Base-by-base conservation (phyloP, 768 basidiomycete species). In the Pholiota molesta region DNA sequence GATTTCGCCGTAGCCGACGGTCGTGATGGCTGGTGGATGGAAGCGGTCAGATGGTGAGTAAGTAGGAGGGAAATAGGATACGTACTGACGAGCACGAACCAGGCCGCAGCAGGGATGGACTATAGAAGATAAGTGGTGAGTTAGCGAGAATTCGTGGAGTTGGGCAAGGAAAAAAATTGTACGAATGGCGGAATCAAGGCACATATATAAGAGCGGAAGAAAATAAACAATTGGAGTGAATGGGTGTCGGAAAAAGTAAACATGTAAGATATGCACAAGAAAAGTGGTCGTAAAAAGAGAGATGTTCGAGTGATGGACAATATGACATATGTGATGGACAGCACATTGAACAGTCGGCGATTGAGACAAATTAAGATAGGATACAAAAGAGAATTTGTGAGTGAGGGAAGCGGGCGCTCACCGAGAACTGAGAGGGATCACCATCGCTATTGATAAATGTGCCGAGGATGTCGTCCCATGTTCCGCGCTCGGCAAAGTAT, bases 1-100 rank as follows among this genome's bases (percentile, higher is more conserved):
- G 57, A 95, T 92, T 73, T 97, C 95, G 39, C 95, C 95, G 67
- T 95, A 97, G 13, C 95, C 93, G 1, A 94, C 92, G 0, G 94
- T 95, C 2, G 90, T 91, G 64, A 95, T 95, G 0, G 94, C 42
- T 44, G 9, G n/a, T 44, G 42, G 8, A 44, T 10, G 10, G 35
- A 10, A 13, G 35, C 1, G 9, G 16, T 21, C 3, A 44, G 17
- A n/a, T 1, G 9, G 42, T 0, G 7, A 6, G 2, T 19, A 21
- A 44, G 8, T 19, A n/a, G 17, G 17, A 2, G 42, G 10, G 17
- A 10, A 44, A 21, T 3, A 21, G 8, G n/a, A 5, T 44, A 44
- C 42, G 16, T 16, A 44, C 42, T 92, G 66, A 89, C 89, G 62
- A 92, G 77, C 23, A 92, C 90, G 62, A 91, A 92, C 88, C 94